phyloP scores from a whole-genome alignment of 208 protist species.

The Balamuthia mandrillaris region DNA sequence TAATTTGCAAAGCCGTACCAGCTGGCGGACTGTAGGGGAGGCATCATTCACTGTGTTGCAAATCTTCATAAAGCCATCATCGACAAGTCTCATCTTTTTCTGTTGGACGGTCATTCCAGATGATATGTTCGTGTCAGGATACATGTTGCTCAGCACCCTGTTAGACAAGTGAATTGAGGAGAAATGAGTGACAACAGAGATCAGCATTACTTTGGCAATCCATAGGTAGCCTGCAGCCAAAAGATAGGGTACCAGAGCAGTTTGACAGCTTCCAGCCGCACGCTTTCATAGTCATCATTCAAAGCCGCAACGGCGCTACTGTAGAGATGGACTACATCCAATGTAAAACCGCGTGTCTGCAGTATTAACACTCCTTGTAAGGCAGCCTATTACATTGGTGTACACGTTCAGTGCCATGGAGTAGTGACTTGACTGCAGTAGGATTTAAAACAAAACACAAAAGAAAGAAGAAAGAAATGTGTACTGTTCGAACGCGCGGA shows the following conservation, averaged over 20 bases:
- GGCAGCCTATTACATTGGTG: too few species aligned
- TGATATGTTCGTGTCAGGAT: not conserved
- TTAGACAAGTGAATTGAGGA: not conserved
- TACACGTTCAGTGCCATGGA: not conserved
- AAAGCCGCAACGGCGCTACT: not conserved
- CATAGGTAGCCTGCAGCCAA: not conserved
- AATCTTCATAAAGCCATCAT: slow-evolving; percentile 25
- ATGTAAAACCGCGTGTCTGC: not conserved
- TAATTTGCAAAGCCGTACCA: not conserved
- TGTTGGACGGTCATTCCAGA: not conserved
- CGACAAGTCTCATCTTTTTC: slow-evolving; percentile 6
- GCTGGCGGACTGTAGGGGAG: not conserved
- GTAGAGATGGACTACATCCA: not conserved
- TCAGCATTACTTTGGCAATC: not conserved
- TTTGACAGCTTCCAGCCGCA: not conserved
- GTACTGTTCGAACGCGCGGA: not conserved
- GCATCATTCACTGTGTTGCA: slow-evolving; percentile 18
- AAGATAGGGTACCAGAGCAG: not conserved
- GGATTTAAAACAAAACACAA: not conserved
- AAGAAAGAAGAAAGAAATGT: not conserved
- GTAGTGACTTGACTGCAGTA: not conserved
- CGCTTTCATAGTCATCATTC: slow-evolving; percentile 10
- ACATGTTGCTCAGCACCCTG: slow-evolving; percentile 27
- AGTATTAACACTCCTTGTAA: not conserved
- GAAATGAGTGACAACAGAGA: not conserved